Base-by-base conservation (phyloP, 805 yeast species). In the Starmerella bombi region DNA sequence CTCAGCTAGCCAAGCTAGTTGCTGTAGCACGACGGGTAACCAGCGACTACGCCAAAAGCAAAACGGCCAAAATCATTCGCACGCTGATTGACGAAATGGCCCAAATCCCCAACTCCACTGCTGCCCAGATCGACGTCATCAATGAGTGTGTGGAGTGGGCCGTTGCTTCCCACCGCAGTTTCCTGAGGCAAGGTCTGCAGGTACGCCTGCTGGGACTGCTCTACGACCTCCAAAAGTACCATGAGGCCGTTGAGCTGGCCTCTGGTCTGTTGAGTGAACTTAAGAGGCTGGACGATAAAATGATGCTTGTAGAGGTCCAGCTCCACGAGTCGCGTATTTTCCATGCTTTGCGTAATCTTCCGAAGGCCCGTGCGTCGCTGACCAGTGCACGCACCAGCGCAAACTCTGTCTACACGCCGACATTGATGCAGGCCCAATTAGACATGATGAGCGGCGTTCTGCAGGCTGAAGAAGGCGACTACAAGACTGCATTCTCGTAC, bases 361-460 rank as follows among this genome's bases (percentile, higher is more conserved):
- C 95, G 4, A 91, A 88, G 63, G 74, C 94, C 4, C 75, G 82
- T 54, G 96, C 97, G 6, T 77, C 95, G 2, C 69, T 91, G 53
- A 85, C 97, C 2, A 77, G 93, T 35, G 95, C 98, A 2, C 74
- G 97, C 61, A 91, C 98, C 0, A 80, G 93, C 3, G 98, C 98
- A n/a, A 93, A 91, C 60, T 73, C 96, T 18, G 83, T 91, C 38
- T 93, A 86, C 65, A 82, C 94, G 54, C 94, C 97, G 8, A 81
- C 96, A n/a, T 66, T 77, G 38, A 71, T 80, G 52, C 94, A 91
- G 63, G 97, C 97, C 1, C 94, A 85, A 57, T 71, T 91, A 41
- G 99, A 91, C 59, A 73, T 83, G 63, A 85, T 88, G 78, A 78
- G 93, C 58, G 98, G 99, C 52, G 77, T 88, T 41, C 70, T 91